phyloP scores from a whole-genome alignment of 208 protist species.

The Leishmania braziliensis region DNA sequence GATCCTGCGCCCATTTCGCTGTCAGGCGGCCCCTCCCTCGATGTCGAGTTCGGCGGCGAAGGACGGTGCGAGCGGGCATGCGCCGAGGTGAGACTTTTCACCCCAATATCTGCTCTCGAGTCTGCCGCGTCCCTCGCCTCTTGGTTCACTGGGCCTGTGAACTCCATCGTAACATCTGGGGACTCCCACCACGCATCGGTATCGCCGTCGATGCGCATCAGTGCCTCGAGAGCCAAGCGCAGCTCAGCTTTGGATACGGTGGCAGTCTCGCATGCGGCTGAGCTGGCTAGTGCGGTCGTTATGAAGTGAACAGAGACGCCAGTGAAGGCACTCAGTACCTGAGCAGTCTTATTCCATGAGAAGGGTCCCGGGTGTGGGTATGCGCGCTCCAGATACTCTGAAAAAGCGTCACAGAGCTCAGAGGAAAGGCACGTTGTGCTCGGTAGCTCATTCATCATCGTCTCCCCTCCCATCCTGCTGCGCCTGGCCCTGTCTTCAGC shows the following conservation, averaged over 20 bases:
- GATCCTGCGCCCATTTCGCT: background rate
- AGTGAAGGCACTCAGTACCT: constrained; percentile 15
- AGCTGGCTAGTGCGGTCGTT: background rate
- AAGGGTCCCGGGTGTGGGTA: background rate
- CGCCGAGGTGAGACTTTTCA: background rate
- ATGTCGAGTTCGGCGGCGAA: background rate
- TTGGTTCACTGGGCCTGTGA: background rate
- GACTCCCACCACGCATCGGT: constrained; percentile 17
- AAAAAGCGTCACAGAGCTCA: background rate
- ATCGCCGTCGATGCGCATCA: background rate
- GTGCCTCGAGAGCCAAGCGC: background rate
- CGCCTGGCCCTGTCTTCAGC: background rate
- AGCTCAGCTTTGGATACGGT: background rate
- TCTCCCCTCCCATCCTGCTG: background rate
- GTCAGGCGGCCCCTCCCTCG: background rate
- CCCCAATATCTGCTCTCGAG: background rate
- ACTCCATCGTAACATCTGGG: constrained; percentile 9
- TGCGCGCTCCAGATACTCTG: background rate
- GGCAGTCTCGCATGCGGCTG: background rate
- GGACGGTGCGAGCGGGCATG: background rate
- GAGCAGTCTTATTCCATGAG: background rate
- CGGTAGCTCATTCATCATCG: background rate
- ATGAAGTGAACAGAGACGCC: constrained; percentile 1
- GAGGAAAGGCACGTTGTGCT: background rate
- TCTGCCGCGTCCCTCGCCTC: background rate